Percentiles rank a stretch among this genome's conserved stretches.
These are phyloP conservation scores for Neurospora sp. DNA, from an alignment of 2,329 filamentous ascomycete species.

Conservation along the genomic window DNA sequence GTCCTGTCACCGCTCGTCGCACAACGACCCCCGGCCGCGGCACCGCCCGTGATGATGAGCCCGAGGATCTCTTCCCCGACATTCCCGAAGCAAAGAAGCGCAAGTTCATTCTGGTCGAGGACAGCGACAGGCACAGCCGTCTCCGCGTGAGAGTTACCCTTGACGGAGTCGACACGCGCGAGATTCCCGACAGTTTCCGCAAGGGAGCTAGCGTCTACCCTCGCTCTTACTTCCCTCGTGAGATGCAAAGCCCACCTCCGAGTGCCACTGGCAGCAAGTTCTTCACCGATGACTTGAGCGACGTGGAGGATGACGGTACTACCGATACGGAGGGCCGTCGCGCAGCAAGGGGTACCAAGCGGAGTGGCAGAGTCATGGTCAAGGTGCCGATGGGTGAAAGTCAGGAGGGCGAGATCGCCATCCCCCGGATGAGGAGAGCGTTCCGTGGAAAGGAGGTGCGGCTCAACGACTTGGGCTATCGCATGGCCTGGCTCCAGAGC, in stretches of 20 bases:
- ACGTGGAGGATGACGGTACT: conserved; percentile 48
- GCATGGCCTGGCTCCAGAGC: conserved; percentile 95
- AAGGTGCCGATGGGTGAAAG: conserved; percentile 60
- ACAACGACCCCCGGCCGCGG: conserved; percentile 31
- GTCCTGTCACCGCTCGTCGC: conserved; percentile 26
- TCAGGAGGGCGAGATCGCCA: conserved; percentile 60
- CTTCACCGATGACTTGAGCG: conserved; percentile 53
- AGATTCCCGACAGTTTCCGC: conserved; percentile 92
- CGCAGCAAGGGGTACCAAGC: conserved; percentile 22
- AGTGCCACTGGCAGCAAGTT: conserved; percentile 66
- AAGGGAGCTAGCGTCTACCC: conserved; percentile 85
- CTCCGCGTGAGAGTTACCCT: conserved; percentile 86
- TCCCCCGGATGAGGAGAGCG: conserved; percentile 62
- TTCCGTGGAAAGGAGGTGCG: conserved; percentile 75
- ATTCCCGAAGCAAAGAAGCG: conserved; percentile 84
- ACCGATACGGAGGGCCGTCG: conserved; percentile 41
- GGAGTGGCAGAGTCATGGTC: conserved; percentile 35
- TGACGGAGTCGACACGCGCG: conserved; percentile 87
- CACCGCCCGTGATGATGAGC: conserved; percentile 34
- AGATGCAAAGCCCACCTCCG: conserved; percentile 81
- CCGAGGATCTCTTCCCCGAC: conserved; percentile 72
- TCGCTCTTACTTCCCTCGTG: conserved; percentile 81
- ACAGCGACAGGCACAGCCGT: conserved; percentile 68
- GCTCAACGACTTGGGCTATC: conserved; percentile 84
- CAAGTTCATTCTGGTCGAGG: conserved; percentile 94